These are phyloP conservation scores for Claviceps cyperi DNA, from an alignment of 2,329 filamentous ascomycete genomes.

Conservation along the genomic window DNA sequence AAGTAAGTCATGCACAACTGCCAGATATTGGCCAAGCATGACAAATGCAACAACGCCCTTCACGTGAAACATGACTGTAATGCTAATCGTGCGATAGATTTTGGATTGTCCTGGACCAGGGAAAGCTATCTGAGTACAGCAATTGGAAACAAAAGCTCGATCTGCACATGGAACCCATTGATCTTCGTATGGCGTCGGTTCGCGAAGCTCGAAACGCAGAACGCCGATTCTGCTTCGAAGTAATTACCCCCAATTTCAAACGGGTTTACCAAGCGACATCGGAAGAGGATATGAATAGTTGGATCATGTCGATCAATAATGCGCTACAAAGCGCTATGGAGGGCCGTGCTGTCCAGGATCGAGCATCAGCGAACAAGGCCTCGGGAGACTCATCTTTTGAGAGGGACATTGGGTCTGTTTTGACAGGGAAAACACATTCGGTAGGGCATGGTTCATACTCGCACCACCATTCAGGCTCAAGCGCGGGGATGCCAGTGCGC, in stretches of 20 bases:
- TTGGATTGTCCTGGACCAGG: conserved; percentile 96
- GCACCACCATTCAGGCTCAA: conserved; percentile 30
- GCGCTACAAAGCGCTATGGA: conserved; percentile 93
- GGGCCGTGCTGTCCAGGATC: conserved; percentile 48
- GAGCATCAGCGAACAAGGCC: conserved; percentile 24
- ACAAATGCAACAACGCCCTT: no score
- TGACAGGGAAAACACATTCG: conserved; percentile 82
- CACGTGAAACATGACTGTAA: background rate
- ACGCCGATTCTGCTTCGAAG: conserved; percentile 91
- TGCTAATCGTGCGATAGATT: conserved; percentile 43
- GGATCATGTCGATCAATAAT: conserved; percentile 95
- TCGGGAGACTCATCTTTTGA: conserved; percentile 44
- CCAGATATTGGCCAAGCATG: background rate
- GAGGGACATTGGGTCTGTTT: conserved; percentile 79
- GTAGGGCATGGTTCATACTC: conserved; percentile 39
- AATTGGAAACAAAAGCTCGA: conserved; percentile 98
- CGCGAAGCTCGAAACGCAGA: conserved; percentile 91
- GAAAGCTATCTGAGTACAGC: conserved; percentile 92
- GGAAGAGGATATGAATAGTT: conserved; percentile 94
- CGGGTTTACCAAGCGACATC: conserved; percentile 95
- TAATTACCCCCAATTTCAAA: conserved; percentile 92
- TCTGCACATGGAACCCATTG: conserved; percentile 94
- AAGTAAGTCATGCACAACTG: conserved; percentile 50
- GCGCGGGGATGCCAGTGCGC: conserved; percentile 50
- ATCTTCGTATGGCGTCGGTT: conserved; percentile 91